These are phyloP conservation scores for Oxyria digyna DNA, from an alignment of 148 eudicot genomes.

Conservation along the genomic window DNA sequence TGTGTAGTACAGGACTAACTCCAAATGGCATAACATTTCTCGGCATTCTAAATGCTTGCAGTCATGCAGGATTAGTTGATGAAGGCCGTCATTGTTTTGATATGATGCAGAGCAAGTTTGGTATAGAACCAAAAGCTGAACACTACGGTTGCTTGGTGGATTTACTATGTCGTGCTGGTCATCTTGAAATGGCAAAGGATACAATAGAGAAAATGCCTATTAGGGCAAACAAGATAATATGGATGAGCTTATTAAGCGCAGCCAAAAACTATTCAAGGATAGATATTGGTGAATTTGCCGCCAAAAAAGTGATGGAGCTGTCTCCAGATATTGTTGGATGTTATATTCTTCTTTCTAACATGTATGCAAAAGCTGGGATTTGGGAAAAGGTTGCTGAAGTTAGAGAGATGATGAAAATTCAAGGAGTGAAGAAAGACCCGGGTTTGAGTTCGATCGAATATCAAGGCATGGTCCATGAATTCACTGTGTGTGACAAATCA, in stretches of 20 bases:
- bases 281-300: slow-evolving; percentile 26
- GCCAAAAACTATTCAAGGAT: slow-evolving; percentile 16
- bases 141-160: slow-evolving; percentile 27
- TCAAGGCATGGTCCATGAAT: slow-evolving; percentile 19
- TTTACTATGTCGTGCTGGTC: slow-evolving; percentile 19
- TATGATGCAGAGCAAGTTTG: slow-evolving; percentile 18
- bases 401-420: slow-evolving; percentile 19
- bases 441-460: slow-evolving; percentile 21
- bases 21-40: slow-evolving; percentile 38
- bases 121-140: slow-evolving; percentile 20
- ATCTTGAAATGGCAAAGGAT: slow-evolving; percentile 18
- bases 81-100: slow-evolving; percentile 22
- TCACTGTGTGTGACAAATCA: no score
- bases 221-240: slow-evolving; percentile 18
- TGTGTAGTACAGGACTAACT: slow-evolving; percentile 18
- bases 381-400: slow-evolving; percentile 23
- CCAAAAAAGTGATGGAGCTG: slow-evolving; percentile 13
- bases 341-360: slow-evolving; percentile 22
- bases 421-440: slow-evolving; percentile 17
- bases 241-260: slow-evolving; percentile 24
- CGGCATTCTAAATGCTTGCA: slow-evolving; percentile 36
- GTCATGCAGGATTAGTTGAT: slow-evolving; percentile 32
- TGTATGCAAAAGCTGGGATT: slow-evolving; percentile 22
- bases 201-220: slow-evolving; percentile 21
- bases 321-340: slow-evolving; percentile 12